Percentiles rank a stretch among this genome's conserved stretches.
phyloP scores from a whole-genome alignment of 257 asterid genomes.

The Lithospermum erythrorhizon region DNA sequence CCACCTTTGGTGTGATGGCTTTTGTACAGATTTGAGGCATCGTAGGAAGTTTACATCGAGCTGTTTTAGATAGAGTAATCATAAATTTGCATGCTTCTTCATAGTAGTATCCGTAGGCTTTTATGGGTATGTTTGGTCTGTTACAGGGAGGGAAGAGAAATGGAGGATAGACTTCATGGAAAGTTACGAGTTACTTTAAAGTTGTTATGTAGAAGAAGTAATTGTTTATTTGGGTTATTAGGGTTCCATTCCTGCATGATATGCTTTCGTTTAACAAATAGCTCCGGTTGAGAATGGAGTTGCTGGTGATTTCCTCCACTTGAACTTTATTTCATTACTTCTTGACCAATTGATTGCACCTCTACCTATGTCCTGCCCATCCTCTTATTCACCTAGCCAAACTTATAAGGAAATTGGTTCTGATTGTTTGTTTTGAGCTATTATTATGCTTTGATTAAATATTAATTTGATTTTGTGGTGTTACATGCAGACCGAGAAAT shows the following conservation, averaged over 20 bases:
- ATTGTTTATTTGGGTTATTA: neutral
- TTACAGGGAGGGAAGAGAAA: neutral
- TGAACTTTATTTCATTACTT: neutral
- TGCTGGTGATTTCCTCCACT: neutral
- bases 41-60: neutral
- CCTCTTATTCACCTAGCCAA: neutral
- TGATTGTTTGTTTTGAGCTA: conserved; percentile 1
- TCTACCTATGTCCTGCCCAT: neutral
- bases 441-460: conserved; percentile 1
- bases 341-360: neutral
- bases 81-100: neutral
- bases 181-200: neutral
- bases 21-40: too few relatives aligned
- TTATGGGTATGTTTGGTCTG: neutral
- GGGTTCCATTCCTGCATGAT: neutral
- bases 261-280: neutral
- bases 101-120: neutral
- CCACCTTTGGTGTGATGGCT: neutral
- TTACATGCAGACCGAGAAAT: conserved; percentile 77
- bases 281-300: neutral
- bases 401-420: neutral
- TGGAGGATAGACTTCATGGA: neutral
- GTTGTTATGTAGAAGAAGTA: neutral
- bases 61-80: neutral
- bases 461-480: conserved; percentile 8